Conservation (phyloP, 148 eudicot genomes). For the Dysphania ambrosioides region DNA sequence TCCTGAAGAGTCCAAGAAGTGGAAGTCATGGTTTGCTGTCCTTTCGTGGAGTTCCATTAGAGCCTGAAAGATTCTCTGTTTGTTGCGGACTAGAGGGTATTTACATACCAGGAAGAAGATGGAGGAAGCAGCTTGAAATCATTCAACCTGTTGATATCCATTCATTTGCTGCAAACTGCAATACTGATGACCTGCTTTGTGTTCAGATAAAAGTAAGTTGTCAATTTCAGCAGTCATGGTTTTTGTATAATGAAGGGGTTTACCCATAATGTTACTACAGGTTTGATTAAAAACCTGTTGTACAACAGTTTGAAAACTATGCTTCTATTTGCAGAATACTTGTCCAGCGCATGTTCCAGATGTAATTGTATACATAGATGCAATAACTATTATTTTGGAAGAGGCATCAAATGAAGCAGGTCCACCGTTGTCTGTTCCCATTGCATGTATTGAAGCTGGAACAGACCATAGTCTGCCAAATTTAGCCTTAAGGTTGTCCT, state of each 20-base stretch:
- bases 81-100: conserved; percentile 94
- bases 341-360: conserved; percentile 75
- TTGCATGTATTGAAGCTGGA: conserved; percentile 92
- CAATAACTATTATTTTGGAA: conserved; percentile 76
- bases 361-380: conserved; percentile 77
- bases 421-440: conserved; percentile 60
- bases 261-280: neutral
- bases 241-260: neutral
- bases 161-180: conserved; percentile 82
- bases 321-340: conserved; percentile 64
- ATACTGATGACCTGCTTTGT: conserved; percentile 92
- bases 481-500: conserved; percentile 75
- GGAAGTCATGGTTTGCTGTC: conserved; percentile 72
- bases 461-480: conserved; percentile 71
- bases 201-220: conserved; percentile 79
- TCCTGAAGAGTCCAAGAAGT: conserved; percentile 44
- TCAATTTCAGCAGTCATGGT: conserved; percentile 12
- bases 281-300: neutral
- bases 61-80: conserved; percentile 91
- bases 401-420: conserved; percentile 72
- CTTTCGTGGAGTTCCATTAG: conserved; percentile 86
- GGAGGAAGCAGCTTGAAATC: conserved; percentile 88
- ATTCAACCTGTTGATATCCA: conserved; percentile 85
- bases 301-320: neutral
- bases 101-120: conserved; percentile 84